Percentiles rank a stretch among this genome's conserved stretches.
Evolutionary conservation across 768 basidiomycete genomes (phyloP).

Genomic region (Lentinula sp.): DNA sequence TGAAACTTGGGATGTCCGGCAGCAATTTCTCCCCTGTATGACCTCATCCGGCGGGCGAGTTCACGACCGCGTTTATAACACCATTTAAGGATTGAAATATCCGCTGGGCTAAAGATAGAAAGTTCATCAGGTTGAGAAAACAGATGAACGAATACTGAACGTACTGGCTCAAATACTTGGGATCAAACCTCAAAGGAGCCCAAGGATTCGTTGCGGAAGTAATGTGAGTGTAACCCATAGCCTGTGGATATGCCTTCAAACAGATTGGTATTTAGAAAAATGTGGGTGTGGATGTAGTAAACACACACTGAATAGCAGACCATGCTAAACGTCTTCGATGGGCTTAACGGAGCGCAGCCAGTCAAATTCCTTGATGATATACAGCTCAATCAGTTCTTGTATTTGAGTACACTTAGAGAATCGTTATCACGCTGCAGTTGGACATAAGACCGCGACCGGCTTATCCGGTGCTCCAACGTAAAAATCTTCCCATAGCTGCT

Average conservation of each 20-base stretch:
- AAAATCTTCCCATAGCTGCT: conserved; percentile 24
- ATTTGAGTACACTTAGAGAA: background rate
- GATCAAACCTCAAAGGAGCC: background rate
- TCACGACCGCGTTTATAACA: conserved; percentile 21
- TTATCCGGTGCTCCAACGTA: conserved; percentile 30
- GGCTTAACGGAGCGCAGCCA: background rate
- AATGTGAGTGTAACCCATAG: background rate
- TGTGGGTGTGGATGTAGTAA: background rate
- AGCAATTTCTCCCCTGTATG: conserved; percentile 14
- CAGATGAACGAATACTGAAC: background rate
- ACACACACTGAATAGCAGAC: background rate
- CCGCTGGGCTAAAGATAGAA: conserved; percentile 6
- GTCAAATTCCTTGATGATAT: background rate
- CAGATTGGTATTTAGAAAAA: background rate
- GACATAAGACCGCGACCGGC: conserved; percentile 25
- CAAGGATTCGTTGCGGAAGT: background rate
- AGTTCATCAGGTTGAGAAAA: background rate
- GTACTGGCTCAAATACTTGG: background rate
- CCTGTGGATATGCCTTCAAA: background rate
- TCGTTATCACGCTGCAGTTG: conserved; percentile 16
- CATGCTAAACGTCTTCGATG: background rate
- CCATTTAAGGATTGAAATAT: conserved; percentile 18
- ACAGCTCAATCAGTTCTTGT: background rate
- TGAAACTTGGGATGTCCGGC: conserved; percentile 10
- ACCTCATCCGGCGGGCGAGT: conserved; percentile 28